These are phyloP conservation scores for Zychaea mexicana DNA, from an alignment of 371 early-diverging fungal species.

Conservation along the genomic window DNA sequence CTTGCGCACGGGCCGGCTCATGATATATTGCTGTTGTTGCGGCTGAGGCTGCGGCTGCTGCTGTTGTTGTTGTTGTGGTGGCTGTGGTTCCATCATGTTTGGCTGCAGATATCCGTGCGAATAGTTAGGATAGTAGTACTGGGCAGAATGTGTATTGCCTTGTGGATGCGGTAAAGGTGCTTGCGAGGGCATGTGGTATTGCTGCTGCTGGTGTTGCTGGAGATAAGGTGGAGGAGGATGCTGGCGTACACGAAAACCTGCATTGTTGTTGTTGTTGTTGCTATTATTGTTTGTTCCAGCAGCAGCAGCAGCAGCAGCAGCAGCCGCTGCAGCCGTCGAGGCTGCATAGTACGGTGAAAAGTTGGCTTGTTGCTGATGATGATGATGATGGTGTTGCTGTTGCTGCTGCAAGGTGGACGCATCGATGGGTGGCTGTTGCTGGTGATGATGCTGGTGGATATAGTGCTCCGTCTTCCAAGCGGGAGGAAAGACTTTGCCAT, in stretches of 20 bases:
- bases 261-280: slow-evolving; percentile 1
- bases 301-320: neutral
- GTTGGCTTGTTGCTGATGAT: neutral
- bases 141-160: neutral
- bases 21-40: slow-evolving; percentile 5
- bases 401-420: neutral
- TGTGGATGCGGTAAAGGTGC: slow-evolving; percentile 5
- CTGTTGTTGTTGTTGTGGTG: neutral
- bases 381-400: neutral
- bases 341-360: slow-evolving; percentile 1
- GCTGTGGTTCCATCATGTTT: neutral
- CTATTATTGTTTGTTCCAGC: neutral
- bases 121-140: slow-evolving; percentile 3
- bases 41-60: neutral
- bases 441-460: neutral
- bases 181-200: slow-evolving; percentile 9
- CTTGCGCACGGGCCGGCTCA: slow-evolving; percentile 25
- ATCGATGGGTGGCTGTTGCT: too few species aligned
- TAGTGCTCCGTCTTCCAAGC: slow-evolving; percentile 1
- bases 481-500: slow-evolving; percentile 5
- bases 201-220: slow-evolving; percentile 9
- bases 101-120: slow-evolving; percentile 5
- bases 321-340: neutral
- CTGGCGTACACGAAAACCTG: slow-evolving; percentile 1
- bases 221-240: slow-evolving; percentile 6